Base-by-base conservation (phyloP, 768 basidiomycete genomes). In the Leccinum longicurvipes region DNA sequence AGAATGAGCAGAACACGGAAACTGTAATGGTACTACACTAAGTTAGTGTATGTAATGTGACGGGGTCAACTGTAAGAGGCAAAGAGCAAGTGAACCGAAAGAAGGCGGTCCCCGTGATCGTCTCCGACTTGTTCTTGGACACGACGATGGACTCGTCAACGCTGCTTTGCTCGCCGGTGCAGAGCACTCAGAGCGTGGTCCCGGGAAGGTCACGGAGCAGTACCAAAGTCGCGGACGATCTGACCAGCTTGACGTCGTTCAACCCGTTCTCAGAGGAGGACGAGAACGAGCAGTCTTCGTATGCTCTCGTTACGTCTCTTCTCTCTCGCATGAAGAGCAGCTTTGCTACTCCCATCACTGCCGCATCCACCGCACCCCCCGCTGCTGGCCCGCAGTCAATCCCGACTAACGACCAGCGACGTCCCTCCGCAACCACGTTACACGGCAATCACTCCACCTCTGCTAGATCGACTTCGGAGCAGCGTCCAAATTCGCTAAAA, bases 201-300 rank as follows among this genome's bases (percentile, higher is more conserved):
- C 79, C 81, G 11, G 82, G 80, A 1, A 76, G 84, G 65, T 87
- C 86, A 12, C 79, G 84, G 61, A 84, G 82, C 70, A 84, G 79
- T 69, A 79, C 80, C 29, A 85, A 79, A 63, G 69, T 75, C 9
- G 69, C 59, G 19, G 77, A 86, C 50, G 90, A 90, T 76, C 79
- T 86, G 44, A 79, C 81, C 45, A 83, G 84, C 65, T 74, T 94
- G 54, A 94, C 93, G 27, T 89, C 89, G 49, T 92, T 89, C 78
- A 93, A 93, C 68, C 91, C 91, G 6, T 94, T 93, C 75, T 84
- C 89, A n/a, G 90, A 92, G 67, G 93, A 94, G 68, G 91, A 93
- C 67, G 92, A 93, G 71, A 83, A 91, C 67, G 91, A 93, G 61
- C 87, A 90, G 63, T 87, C 90, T 8, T 92, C 89, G 15, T 92